These are phyloP conservation scores for Xylariales sp. DNA, from an alignment of 2,329 filamentous ascomycete species.

Conservation along the genomic window DNA sequence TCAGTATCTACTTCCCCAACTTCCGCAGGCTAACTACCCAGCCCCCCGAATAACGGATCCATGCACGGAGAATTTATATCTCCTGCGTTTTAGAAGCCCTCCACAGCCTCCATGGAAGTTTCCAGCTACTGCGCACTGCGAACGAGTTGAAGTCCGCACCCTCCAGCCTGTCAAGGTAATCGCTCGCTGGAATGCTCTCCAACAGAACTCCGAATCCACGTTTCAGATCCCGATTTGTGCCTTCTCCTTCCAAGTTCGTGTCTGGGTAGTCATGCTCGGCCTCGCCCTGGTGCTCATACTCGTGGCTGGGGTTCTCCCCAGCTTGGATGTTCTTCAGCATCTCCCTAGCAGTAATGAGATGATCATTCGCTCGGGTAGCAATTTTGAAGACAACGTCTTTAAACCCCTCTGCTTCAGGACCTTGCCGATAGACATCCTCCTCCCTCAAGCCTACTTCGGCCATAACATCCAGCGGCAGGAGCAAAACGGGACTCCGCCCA, in stretches of 20 bases:
- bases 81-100: constrained; percentile 43
- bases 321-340: constrained; percentile 79
- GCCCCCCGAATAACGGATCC: too few relatives aligned
- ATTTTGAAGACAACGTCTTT: constrained; percentile 89
- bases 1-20: too few relatives aligned
- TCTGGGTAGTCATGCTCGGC: constrained; percentile 55
- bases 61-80: constrained; percentile 37
- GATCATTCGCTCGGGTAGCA: constrained; percentile 90
- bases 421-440: constrained; percentile 82
- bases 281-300: constrained; percentile 82
- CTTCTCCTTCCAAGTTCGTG: constrained; percentile 28
- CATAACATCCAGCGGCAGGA: constrained; percentile 87
- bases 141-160: constrained; percentile 78
- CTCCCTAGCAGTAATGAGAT: constrained; percentile 87
- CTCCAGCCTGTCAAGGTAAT: constrained; percentile 77
- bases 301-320: constrained; percentile 73
- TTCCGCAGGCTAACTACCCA: too few relatives aligned
- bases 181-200: constrained; percentile 69
- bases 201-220: constrained; percentile 75
- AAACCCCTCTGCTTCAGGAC: constrained; percentile 72
- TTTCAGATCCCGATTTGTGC: constrained; percentile 39
- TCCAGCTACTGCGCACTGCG: constrained; percentile 69
- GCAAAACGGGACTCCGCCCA: constrained; percentile 49
- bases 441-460: constrained; percentile 74
- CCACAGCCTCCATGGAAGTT: constrained; percentile 72